Conservation (phyloP, 768 basidiomycete genomes). For the Serendipita sp. region DNA sequence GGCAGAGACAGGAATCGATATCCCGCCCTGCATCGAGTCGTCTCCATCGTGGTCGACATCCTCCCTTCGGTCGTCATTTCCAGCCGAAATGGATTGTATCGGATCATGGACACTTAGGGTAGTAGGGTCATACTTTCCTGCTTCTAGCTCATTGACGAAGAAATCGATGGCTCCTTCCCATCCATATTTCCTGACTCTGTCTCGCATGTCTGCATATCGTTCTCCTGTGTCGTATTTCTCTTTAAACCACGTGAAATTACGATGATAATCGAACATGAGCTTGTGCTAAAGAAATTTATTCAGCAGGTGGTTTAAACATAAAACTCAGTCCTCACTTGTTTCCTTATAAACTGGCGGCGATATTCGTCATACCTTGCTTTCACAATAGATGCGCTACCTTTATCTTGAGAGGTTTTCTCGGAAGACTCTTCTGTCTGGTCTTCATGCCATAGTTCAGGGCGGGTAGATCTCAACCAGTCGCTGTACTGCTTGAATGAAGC, state of each 20-base stretch:
- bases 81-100: slow-evolving; percentile 25
- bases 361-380: neutral
- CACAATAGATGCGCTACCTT: neutral
- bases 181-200: slow-evolving; percentile 67
- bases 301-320: neutral
- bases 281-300: slow-evolving; percentile 58
- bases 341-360: slow-evolving; percentile 1
- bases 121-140: slow-evolving; percentile 65
- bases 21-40: slow-evolving; percentile 11
- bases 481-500: neutral
- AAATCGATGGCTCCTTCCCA: slow-evolving; percentile 59
- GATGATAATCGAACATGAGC: slow-evolving; percentile 90
- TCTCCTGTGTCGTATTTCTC: slow-evolving; percentile 82
- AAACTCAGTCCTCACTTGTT: neutral
- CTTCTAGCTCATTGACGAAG: slow-evolving; percentile 68
- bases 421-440: neutral
- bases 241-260: slow-evolving; percentile 90
- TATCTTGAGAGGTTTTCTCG: neutral
- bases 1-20: neutral
- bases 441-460: neutral
- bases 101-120: slow-evolving; percentile 47
- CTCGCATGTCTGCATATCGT: slow-evolving; percentile 55
- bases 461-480: neutral
- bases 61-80: slow-evolving; percentile 30
- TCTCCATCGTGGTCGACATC: slow-evolving; percentile 49